Evolutionary conservation across 2,329 filamentous ascomycete genomes (phyloP), one percentile per base, ranked within the genome.

Genomic region (Xylariaceae sp.): DNA sequence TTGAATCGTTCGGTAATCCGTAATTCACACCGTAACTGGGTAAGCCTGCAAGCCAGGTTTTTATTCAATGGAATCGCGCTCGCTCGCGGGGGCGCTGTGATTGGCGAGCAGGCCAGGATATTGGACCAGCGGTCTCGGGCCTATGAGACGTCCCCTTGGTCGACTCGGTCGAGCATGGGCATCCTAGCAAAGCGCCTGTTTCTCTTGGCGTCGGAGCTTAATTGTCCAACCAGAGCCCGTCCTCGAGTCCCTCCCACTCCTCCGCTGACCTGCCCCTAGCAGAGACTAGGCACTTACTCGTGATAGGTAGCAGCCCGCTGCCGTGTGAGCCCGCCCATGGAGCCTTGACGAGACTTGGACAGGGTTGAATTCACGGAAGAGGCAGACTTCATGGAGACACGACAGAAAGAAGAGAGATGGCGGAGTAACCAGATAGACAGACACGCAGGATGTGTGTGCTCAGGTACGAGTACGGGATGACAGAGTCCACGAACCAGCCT

Each of bases 41-140:
- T 2, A 30, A 30, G 23, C 23, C 23, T 30, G 11, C 37, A 42
- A 42, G 37, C 37, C 37, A 13, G 37, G 37, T 9, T 10, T 42
- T 42, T 42, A 42, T 42, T 42, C 37, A 13, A 42, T 64, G 68
- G 70, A 69, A 73, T 78, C 77, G 79, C 77, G 67, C 63, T 59
- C 56, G 23, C 51, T 17, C 17, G 17, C 17, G 17, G 60, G 58
- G 50, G 58, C 53, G 13, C 53, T 59, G 59, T 76, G 68, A 79
- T 80, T 79, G 76, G 77, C 51, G 45, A 45, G 51, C n/a, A 18
- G 60, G 63, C 54, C 56, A 63, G 62, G 56, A 30, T 30, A 30
- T 30, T 4, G 23, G 23, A 30, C 23, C 23, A 30, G 23, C 23
- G 17, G 6, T 37, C 51, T 49, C 65, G 64, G 60, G 64, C 73